A percentile compares a stretch with the other conserved stretches of the same genome.
Conservation (phyloP, 306 rosid genomes). For the Abrus precatorius region DNA sequence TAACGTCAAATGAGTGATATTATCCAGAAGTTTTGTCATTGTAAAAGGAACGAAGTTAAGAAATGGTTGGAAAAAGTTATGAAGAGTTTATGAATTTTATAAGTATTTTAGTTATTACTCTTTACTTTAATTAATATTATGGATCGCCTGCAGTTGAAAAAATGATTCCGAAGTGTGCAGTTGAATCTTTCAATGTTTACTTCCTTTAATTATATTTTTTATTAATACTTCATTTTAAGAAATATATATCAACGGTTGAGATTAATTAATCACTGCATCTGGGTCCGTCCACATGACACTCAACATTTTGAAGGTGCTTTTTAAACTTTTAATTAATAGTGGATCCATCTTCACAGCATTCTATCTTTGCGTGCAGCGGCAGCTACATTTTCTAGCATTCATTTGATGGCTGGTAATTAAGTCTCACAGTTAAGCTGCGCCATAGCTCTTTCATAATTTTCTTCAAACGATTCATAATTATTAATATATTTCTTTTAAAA, state of each 20-base stretch:
- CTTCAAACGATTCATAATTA: too few relatives aligned
- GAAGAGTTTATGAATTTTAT: background rate
- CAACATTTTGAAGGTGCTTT: slow-evolving; percentile 16
- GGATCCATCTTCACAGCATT: slow-evolving; percentile 39
- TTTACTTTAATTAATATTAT: too few relatives aligned
- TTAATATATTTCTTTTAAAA: too few relatives aligned
- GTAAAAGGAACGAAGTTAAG: slow-evolving; percentile 1
- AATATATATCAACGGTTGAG: too few relatives aligned
- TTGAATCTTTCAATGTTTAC: too few relatives aligned
- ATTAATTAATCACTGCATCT: too few relatives aligned
- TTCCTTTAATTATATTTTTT: too few relatives aligned
- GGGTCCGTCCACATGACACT: slow-evolving; percentile 12
- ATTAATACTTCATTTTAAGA: too few relatives aligned
- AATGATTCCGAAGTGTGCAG: too few relatives aligned
- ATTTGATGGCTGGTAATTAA: slow-evolving; percentile 1
- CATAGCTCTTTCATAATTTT: too few relatives aligned
- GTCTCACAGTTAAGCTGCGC: background rate
- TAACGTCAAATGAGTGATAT: background rate
- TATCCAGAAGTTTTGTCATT: background rate
- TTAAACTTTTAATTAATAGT: slow-evolving; percentile 13
- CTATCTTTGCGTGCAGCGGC: slow-evolving; percentile 43
- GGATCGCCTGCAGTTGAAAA: too few relatives aligned
- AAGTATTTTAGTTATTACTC: too few relatives aligned
- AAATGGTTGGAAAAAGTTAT: background rate
- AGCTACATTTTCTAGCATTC: slow-evolving; percentile 6